Conservation (phyloP, 1,284 basidiomycete genomes). For the Flammula alnicola region DNA sequence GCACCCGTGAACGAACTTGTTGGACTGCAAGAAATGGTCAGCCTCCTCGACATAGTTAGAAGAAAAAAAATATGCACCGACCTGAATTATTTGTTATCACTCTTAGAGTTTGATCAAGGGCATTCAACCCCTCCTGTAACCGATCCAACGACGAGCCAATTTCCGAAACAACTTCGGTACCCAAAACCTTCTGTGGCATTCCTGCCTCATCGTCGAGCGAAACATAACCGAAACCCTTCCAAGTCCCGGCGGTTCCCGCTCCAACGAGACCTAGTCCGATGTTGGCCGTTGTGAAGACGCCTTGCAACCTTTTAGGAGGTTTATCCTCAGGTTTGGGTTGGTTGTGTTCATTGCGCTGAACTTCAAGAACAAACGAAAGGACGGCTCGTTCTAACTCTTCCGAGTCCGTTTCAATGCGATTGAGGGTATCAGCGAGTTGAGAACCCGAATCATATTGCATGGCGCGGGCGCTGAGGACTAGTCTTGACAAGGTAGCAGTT, state of each 20-base stretch:
- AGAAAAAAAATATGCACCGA: constrained; percentile 30
- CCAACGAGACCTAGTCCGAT: constrained; percentile 77
- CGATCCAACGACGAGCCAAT: constrained; percentile 50
- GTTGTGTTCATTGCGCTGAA: constrained; percentile 59
- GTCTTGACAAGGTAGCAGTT: constrained; percentile 76
- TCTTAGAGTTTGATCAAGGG: constrained; percentile 44
- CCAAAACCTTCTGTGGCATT: constrained; percentile 53
- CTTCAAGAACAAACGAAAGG: constrained; percentile 72
- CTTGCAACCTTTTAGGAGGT: constrained; percentile 61
- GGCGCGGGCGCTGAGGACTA: constrained; percentile 77
- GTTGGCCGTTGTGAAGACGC: constrained; percentile 64
- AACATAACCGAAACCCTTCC: constrained; percentile 84
- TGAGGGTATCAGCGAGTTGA: constrained; percentile 64
- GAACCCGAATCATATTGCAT: constrained; percentile 76
- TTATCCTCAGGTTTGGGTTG: constrained; percentile 33
- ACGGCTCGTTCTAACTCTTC: constrained; percentile 80
- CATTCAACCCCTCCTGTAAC: constrained; percentile 52
- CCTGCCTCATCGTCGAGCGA: constrained; percentile 52
- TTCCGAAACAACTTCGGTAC: constrained; percentile 57
- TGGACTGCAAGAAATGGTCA: constrained; percentile 32
- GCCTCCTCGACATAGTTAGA: background rate
- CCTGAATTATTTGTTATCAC: constrained; percentile 44
- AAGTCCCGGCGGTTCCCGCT: constrained; percentile 66
- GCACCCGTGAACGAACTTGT: constrained; percentile 46
- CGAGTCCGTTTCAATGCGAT: constrained; percentile 76